These are phyloP conservation scores for Fonsecaea nubica DNA, from an alignment of 2,329 filamentous ascomycete species.

Conservation along the genomic window DNA sequence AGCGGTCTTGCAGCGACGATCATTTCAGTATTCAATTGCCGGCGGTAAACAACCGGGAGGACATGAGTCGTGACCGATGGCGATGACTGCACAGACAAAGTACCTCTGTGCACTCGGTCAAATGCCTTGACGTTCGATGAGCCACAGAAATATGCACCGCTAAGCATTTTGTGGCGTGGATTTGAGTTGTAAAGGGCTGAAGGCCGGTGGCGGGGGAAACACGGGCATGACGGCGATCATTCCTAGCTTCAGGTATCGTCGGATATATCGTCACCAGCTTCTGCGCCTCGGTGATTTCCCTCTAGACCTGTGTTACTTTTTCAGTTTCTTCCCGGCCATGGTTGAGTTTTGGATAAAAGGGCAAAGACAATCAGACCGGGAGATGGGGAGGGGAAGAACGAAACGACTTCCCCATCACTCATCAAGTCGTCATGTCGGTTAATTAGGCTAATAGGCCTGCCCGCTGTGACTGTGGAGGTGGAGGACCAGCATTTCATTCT, in stretches of 20 bases:
- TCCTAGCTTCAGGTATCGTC: background rate
- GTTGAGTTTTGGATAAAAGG: constrained; percentile 11
- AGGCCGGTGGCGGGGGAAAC: background rate
- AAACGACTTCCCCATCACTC: background rate
- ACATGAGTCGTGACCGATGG: constrained; percentile 2
- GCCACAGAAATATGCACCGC: background rate
- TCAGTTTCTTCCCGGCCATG: background rate
- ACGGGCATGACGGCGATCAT: background rate
- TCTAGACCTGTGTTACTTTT: background rate
- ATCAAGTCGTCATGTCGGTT: background rate
- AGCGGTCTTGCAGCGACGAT: constrained; percentile 16
- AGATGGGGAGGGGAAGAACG: constrained; percentile 13
- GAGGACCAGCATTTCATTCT: constrained; percentile 10
- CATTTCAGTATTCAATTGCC: constrained; percentile 17
- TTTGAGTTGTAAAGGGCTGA: background rate
- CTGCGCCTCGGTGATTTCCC: background rate
- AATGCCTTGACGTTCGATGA: background rate
- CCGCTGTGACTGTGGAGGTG: constrained; percentile 25
- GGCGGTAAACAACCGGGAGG: constrained; percentile 1
- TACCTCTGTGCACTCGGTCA: background rate
- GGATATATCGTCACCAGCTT: constrained; percentile 6
- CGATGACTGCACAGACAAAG: constrained; percentile 3
- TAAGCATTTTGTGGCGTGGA: background rate
- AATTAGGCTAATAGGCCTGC: constrained; percentile 19
- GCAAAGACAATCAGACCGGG: constrained; percentile 9